Base-by-base conservation (phyloP, 2,329 filamentous ascomycete genomes). In the Fusarium armeniacum region DNA sequence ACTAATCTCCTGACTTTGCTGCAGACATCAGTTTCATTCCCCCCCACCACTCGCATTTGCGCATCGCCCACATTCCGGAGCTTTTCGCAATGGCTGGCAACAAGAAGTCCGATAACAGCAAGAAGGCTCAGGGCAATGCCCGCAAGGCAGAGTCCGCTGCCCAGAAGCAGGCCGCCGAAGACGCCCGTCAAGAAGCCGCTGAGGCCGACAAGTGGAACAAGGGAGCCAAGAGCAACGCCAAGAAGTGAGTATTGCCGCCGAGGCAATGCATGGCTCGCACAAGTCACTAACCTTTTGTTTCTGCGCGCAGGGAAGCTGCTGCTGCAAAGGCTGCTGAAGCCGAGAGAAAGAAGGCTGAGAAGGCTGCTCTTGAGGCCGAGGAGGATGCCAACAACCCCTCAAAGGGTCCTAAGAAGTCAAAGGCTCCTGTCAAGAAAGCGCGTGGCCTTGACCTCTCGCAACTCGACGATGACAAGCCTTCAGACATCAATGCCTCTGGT, bases 291-390 rank as follows among this genome's bases (percentile, higher is more conserved):
- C 69, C 24, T 30, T 12, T 18, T 40, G 18, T 26, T 11, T 53
- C 18, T 28, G 28, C 49, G 18, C 24, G 5, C 4, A 81, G 80
- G 73, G 80, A 81, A 53, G 77, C 78, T 6, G 79, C 81, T 30
- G 80, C 75, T 6, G 76, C 77, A 73, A 97, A 94, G 78, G 93
- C 97, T 74, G 91, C 91, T 36, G 93, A 94, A 56, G 92, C 91
- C 51, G 90, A 90, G 51, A 97, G 95, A 82, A 94, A 97, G 82
- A 98, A 97, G 82, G 95, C 94, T 53, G 96, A 98, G 79, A 91
- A 91, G 51, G 94, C 97, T 3, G 93, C 94, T 13, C 83, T 94
- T 26, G 82, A 94, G 38, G 90, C 89, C 60, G 94, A 92, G 77
- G 96, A 99, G 81, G 95, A 98, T 77, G 90, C 87, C 67, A 85